phyloP scores from a whole-genome alignment of 805 yeast species.

The Torulaspora gathmanii region DNA sequence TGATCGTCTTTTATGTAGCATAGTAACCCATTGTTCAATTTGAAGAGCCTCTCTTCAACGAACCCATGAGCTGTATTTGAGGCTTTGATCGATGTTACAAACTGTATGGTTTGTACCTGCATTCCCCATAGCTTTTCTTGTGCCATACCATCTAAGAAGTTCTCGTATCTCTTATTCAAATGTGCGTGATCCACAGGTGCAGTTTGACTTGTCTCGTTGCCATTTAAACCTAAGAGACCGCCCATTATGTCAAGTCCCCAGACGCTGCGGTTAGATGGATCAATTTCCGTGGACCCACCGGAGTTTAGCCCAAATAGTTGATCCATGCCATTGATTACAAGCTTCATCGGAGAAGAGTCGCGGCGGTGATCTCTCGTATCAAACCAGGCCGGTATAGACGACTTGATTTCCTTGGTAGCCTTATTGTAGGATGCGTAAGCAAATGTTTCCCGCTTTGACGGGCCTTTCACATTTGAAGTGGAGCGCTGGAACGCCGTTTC shows the following conservation, averaged over 20 bases:
- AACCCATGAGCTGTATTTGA: constrained; percentile 16
- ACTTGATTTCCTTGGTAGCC: constrained; percentile 7
- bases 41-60: constrained; percentile 29
- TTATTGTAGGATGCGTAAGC: constrained; percentile 25
- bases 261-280: background rate
- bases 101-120: constrained; percentile 22
- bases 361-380: constrained; percentile 1
- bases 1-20: constrained; percentile 28
- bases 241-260: constrained; percentile 27
- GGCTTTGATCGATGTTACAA: constrained; percentile 16
- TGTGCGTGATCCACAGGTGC: background rate
- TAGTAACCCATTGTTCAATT: constrained; percentile 32
- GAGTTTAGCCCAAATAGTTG: constrained; percentile 11
- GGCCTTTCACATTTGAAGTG: background rate
- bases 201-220: background rate
- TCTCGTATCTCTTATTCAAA: constrained; percentile 11
- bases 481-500: constrained; percentile 9
- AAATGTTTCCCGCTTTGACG: constrained; percentile 15
- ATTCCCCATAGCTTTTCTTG: constrained; percentile 26
- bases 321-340: constrained; percentile 30
- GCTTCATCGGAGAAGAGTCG: constrained; percentile 17
- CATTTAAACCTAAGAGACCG: constrained; percentile 9
- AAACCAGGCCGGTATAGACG: constrained; percentile 29
- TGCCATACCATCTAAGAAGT: constrained; percentile 24
- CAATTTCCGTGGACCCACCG: background rate